These are phyloP conservation scores for Hyaloperonospora brassicae DNA, from an alignment of 352 stramenopile species.

Conservation along the genomic window DNA sequence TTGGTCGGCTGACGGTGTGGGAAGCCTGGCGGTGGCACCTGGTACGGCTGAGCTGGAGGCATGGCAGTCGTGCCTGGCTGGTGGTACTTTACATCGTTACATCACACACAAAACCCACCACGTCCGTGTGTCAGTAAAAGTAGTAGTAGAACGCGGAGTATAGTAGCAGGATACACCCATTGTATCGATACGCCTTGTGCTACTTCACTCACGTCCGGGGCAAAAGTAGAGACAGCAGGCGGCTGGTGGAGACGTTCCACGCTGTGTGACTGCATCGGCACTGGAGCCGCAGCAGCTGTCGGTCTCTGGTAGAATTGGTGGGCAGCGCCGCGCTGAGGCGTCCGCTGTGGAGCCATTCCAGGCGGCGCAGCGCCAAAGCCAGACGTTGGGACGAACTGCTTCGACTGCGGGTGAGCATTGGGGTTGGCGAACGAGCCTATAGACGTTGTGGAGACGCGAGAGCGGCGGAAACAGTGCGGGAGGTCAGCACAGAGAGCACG, in stretches of 20 bases:
- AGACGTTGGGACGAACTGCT: constrained; percentile 17
- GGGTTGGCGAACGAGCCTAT: constrained; percentile 53
- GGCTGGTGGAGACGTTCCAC: constrained; percentile 32
- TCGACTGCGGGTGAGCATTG: constrained; percentile 41
- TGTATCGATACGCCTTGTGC: not conserved
- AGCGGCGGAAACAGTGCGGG: not conserved
- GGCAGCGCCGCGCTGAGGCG: constrained; percentile 33
- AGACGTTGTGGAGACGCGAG: too few species aligned
- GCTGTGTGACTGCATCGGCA: constrained; percentile 7
- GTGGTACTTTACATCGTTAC: constrained; percentile 24
- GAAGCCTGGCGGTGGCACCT: constrained; percentile 21
- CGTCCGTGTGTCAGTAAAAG: too few species aligned
- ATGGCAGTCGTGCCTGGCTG: constrained; percentile 20
- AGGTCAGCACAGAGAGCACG: not conserved
- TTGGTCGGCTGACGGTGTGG: constrained; percentile 32
- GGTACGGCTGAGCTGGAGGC: constrained; percentile 32
- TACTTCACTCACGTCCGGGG: constrained; percentile 31
- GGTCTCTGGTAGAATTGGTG: constrained; percentile 50
- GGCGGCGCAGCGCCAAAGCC: constrained; percentile 24
- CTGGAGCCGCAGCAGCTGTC: constrained; percentile 1
- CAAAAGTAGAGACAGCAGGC: constrained; percentile 12
- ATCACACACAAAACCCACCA: not conserved
- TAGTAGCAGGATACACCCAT: not conserved
- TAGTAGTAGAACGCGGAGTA: too few species aligned
- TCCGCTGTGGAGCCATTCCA: constrained; percentile 27